Conservation (phyloP, 768 basidiomycete species). For the Auricularia cornea region DNA sequence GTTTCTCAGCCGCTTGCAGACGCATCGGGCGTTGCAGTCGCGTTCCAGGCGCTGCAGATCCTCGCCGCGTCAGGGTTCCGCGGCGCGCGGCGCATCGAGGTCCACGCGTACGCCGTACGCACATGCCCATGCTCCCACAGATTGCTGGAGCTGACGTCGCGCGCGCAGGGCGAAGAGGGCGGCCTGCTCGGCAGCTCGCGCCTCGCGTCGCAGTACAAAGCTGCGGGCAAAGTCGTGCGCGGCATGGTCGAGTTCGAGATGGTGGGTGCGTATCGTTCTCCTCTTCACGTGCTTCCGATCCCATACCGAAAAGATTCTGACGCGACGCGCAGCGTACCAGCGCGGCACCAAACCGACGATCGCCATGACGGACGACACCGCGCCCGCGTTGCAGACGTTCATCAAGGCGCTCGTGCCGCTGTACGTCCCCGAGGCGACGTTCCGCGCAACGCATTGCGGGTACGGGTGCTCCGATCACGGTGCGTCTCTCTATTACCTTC, state of each 20-base stretch:
- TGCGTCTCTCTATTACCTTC: neutral
- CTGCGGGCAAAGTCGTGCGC: too few species aligned
- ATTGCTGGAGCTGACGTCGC: neutral
- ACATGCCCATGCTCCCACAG: neutral
- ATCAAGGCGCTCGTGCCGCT: neutral
- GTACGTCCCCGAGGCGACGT: neutral
- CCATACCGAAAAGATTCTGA: neutral
- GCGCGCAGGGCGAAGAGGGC: slow-evolving; percentile 5
- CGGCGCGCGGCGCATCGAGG: too few species aligned
- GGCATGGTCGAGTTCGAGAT: slow-evolving; percentile 7
- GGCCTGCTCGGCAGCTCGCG: slow-evolving; percentile 3
- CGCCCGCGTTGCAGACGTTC: neutral
- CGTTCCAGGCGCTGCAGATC: too few species aligned
- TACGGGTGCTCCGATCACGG: neutral
- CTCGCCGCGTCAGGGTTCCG: too few species aligned
- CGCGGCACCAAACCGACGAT: too few species aligned
- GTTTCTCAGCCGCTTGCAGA: neutral
- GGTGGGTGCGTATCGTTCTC: neutral
- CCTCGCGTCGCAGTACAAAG: slow-evolving; percentile 4
- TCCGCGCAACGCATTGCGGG: neutral
- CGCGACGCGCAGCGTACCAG: neutral
- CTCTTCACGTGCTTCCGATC: neutral
- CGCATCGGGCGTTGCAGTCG: slow-evolving; percentile 6
- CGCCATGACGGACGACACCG: too few species aligned
- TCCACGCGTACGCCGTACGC: too few species aligned